A percentile compares a stretch with the other conserved stretches of the same genome.
These are phyloP conservation scores for Candida suzukii DNA, from an alignment of 805 yeast species.

Conservation along the genomic window DNA sequence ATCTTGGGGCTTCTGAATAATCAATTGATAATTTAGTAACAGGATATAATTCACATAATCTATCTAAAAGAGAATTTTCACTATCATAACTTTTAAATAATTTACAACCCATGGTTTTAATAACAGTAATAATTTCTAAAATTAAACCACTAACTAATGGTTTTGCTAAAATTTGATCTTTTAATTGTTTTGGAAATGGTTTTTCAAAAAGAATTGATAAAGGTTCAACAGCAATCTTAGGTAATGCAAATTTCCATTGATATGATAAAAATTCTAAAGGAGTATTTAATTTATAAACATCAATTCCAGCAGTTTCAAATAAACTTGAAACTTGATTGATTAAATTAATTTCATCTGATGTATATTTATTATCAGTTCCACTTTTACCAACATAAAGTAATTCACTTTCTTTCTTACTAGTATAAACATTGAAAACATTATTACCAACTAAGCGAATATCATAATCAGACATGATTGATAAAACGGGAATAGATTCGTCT, in stretches of 20 bases:
- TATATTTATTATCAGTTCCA: constrained; percentile 36
- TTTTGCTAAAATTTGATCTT: constrained; percentile 68
- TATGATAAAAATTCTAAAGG: constrained; percentile 57
- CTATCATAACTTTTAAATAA: constrained; percentile 63
- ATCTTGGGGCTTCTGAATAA: constrained; percentile 43
- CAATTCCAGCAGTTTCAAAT: constrained; percentile 32
- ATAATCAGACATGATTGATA: constrained; percentile 56
- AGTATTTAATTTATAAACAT: constrained; percentile 42
- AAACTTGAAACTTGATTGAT: constrained; percentile 30
- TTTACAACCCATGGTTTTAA: constrained; percentile 72
- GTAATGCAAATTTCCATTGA: constrained; percentile 83
- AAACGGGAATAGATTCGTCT: constrained; percentile 29
- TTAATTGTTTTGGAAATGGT: constrained; percentile 51
- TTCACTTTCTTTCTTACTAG: constrained; percentile 34
- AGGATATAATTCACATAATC: constrained; percentile 45
- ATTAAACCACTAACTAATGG: constrained; percentile 80
- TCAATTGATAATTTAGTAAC: constrained; percentile 17
- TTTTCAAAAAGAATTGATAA: constrained; percentile 68
- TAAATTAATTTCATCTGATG: constrained; percentile 31
- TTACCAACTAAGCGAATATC: constrained; percentile 40
- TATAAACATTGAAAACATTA: constrained; percentile 27
- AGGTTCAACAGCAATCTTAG: constrained; percentile 73
- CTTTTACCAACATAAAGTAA: constrained; percentile 36
- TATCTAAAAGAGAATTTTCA: constrained; percentile 49
- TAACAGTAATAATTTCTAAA: constrained; percentile 64